These are phyloP conservation scores for Penicillium sp. DNA, from an alignment of 2,329 filamentous ascomycete genomes.

Conservation along the genomic window DNA sequence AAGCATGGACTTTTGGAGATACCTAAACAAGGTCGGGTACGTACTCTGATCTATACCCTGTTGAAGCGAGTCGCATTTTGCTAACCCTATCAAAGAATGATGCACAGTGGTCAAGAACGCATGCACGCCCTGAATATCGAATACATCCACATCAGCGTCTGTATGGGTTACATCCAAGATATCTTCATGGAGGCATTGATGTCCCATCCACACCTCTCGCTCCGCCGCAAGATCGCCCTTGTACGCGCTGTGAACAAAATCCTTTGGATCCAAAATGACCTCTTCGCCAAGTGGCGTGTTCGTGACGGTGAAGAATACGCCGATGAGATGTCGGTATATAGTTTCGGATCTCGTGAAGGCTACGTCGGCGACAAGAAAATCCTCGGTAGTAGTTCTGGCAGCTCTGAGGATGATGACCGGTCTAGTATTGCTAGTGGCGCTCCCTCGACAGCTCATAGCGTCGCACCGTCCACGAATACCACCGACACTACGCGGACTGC, in stretches of 20 bases:
- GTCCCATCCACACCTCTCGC: conserved; percentile 67
- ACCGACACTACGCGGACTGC: neutral
- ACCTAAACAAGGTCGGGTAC: conserved; percentile 79
- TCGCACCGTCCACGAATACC: conserved; percentile 12
- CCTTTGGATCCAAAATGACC: conserved; percentile 86
- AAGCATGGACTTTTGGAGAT: conserved; percentile 80
- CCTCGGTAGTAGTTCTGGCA: conserved; percentile 35
- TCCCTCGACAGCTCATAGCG: conserved; percentile 20
- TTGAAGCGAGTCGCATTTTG: neutral
- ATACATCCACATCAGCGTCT: conserved; percentile 76
- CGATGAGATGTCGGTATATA: conserved; percentile 46
- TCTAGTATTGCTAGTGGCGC: conserved; percentile 31
- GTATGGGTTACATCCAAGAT: conserved; percentile 76
- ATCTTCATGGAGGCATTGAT: conserved; percentile 77
- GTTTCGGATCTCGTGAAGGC: conserved; percentile 63
- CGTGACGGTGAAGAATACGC: conserved; percentile 67
- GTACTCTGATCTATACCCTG: conserved; percentile 29
- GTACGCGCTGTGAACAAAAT: conserved; percentile 79
- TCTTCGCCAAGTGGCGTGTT: conserved; percentile 83
- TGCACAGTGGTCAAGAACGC: conserved; percentile 78
- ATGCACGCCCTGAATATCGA: conserved; percentile 76
- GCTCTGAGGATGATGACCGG: conserved; percentile 36
- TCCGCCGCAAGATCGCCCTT: conserved; percentile 71
- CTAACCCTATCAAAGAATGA: conserved; percentile 56
- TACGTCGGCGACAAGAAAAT: conserved; percentile 68